Base-by-base conservation (phyloP, 2,329 filamentous ascomycete species). In the Cytospora piceae region DNA sequence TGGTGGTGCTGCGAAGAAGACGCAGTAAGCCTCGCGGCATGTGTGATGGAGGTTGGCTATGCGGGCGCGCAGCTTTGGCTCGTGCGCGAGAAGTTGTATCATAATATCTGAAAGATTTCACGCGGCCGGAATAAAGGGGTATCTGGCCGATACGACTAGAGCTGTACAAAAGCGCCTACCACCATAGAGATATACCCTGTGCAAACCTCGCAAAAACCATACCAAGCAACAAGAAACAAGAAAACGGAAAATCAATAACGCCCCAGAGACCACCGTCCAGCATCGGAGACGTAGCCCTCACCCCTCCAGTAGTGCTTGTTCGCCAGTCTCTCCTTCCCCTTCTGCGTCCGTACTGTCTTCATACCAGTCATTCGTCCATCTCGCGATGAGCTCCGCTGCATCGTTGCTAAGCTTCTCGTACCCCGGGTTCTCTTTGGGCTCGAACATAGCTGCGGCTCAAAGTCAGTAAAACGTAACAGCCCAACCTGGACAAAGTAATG, bases 341-440 rank as follows among this genome's bases (percentile, higher is more conserved):
- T 64, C 63, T 64, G 75, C 76, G 63, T 79, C 76, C 4, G 74
- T 72, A 67, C 83, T 87, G 55, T 78, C 79, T 73, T 88, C 82
- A 68, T 91, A 92, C 90, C 90, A 92, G 4, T 86, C 83, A 58
- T 85, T 87, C 5, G 83, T 77, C 91, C 91, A 94, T 49, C 80
- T 78, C 5, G 85, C 82, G 61, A 95, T 85, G 72, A 89, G 76
- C 67, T 85, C 83, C 68, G 85, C 87, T 5, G 91, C 90, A 63
- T 87, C 82, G 58, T 87, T 82, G n/a, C 85, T 80, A 74, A 95
- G 81, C 63, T 81, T 82, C 68, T 86, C 85, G 72, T 93, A 94
- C 1, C 87, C 90, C 1, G 91, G 89, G 71, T 95, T 94, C 54
- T 88, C 83, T 67, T 82, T 83, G 1, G 87, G 82, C 61, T 88